Conservation (phyloP, 2,329 filamentous ascomycete species). For the Hypoxylon sp. region DNA sequence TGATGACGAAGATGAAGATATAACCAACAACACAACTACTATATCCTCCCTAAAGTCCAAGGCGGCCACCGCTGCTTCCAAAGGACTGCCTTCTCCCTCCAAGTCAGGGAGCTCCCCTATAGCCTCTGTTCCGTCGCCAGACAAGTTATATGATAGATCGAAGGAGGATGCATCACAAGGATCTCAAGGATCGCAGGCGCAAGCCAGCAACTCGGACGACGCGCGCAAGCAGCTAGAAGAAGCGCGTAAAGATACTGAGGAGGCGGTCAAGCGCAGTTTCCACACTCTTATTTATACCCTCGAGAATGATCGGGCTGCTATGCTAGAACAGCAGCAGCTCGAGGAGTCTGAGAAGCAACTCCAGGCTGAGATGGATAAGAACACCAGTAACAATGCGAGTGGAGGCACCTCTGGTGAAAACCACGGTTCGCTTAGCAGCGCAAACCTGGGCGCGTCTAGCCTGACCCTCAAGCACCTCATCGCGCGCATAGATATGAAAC, state of each 20-base stretch:
- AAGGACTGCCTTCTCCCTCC: constrained; percentile 75
- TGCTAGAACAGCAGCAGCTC: constrained; percentile 96
- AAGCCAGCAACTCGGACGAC: constrained; percentile 83
- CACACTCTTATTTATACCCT: constrained; percentile 95
- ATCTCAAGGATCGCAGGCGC: constrained; percentile 52
- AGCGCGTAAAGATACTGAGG: constrained; percentile 90
- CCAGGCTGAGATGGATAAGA: constrained; percentile 91
- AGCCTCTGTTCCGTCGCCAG: constrained; percentile 73
- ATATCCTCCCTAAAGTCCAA: constrained; percentile 68
- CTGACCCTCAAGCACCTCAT: constrained; percentile 97
- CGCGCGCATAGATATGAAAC: constrained; percentile 92
- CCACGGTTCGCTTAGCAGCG: constrained; percentile 90
- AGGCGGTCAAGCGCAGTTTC: constrained; percentile 90
- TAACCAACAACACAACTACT: constrained; percentile 68
- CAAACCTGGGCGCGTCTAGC: constrained; percentile 95
- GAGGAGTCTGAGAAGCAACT: constrained; percentile 97
- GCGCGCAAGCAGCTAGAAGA: constrained; percentile 94
- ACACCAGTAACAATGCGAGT: constrained; percentile 66
- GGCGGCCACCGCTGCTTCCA: constrained; percentile 64
- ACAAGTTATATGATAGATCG: constrained; percentile 69
- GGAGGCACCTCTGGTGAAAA: constrained; percentile 71
- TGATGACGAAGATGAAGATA: constrained; percentile 74
- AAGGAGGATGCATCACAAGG: constrained; percentile 66
- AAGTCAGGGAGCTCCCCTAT: constrained; percentile 78
- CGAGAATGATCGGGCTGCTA: constrained; percentile 94